Conservation (phyloP, 176 grass and related monocot genomes). For the Rhynchospora pubera region DNA sequence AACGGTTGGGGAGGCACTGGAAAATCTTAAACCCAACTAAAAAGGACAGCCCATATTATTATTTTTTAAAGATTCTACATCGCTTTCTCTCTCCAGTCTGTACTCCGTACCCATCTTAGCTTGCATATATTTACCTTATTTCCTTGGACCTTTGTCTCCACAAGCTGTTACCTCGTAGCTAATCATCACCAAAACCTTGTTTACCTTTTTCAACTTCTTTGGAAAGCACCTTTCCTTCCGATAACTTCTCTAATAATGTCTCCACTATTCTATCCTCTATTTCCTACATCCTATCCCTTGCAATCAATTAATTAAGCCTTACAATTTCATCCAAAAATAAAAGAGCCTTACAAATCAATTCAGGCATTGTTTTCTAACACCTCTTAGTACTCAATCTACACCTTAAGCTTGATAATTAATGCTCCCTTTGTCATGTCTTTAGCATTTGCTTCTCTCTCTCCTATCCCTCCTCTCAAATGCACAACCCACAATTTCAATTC, state of each 20-base stretch:
- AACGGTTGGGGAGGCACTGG: no score
- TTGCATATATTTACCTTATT: background rate
- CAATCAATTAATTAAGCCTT: background rate
- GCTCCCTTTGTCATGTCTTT: no score
- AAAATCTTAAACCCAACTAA: no score
- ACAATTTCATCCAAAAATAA: no score
- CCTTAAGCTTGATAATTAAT: no score
- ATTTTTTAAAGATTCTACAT: background rate
- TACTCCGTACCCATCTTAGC: background rate
- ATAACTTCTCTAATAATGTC: background rate
- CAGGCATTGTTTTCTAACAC: background rate
- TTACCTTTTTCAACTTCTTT: background rate
- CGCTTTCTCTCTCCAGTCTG: no score
- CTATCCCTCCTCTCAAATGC: slow-evolving; percentile 14
- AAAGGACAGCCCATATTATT: no score
- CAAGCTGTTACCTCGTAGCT: background rate
- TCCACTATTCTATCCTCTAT: background rate
- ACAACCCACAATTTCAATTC: background rate
- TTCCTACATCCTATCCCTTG: background rate
- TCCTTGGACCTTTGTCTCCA: background rate
- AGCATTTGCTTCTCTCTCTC: background rate
- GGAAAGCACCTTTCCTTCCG: background rate
- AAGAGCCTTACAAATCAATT: background rate
- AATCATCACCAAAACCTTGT: background rate
- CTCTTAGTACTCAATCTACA: no score